phyloP scores from a whole-genome alignment of 2,329 filamentous ascomycete genomes.

The Pestalotiopsis sp. region DNA sequence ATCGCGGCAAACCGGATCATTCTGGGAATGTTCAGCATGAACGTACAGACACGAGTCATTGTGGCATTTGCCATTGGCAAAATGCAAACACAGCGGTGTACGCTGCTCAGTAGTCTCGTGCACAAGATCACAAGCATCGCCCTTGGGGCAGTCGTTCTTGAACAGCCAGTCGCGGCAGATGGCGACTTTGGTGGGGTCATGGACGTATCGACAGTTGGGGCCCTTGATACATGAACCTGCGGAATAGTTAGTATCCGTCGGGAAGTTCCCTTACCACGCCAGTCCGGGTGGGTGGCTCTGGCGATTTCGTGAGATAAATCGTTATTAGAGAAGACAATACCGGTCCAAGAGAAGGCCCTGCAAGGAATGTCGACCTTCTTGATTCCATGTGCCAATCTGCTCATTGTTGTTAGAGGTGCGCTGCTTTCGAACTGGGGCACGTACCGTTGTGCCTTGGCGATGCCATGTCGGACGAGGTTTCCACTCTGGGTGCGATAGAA shows the following conservation, averaged over 20 bases:
- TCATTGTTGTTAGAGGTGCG: conserved; percentile 39
- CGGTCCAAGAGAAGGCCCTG: conserved; percentile 70
- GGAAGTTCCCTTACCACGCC: conserved; percentile 43
- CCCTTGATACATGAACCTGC: conserved; percentile 85
- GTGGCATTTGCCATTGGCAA: conserved; percentile 85
- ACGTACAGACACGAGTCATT: conserved; percentile 86
- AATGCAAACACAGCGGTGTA: conserved; percentile 87
- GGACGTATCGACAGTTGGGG: conserved; percentile 75
- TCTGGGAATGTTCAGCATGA: conserved; percentile 77
- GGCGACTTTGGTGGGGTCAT: conserved; percentile 85
- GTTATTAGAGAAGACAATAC: conserved; percentile 56
- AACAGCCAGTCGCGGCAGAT: conserved; percentile 87
- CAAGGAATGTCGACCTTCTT: conserved; percentile 76
- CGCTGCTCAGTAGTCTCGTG: conserved; percentile 84
- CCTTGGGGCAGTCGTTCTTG: conserved; percentile 75
- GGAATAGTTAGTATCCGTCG: conserved; percentile 44
- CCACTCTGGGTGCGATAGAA: conserved; percentile 87
- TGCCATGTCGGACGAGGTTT: conserved; percentile 78
- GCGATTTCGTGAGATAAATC: conserved; percentile 34
- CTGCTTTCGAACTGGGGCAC: conserved; percentile 34
- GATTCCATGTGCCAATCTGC: conserved; percentile 53
- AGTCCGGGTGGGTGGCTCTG: conserved; percentile 18
- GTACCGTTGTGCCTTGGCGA: conserved; percentile 77
- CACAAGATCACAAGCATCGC: conserved; percentile 84
- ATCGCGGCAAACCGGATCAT: conserved; percentile 77